phyloP scores from a whole-genome alignment of 257 asterid species.

The Scutellaria barbata region DNA sequence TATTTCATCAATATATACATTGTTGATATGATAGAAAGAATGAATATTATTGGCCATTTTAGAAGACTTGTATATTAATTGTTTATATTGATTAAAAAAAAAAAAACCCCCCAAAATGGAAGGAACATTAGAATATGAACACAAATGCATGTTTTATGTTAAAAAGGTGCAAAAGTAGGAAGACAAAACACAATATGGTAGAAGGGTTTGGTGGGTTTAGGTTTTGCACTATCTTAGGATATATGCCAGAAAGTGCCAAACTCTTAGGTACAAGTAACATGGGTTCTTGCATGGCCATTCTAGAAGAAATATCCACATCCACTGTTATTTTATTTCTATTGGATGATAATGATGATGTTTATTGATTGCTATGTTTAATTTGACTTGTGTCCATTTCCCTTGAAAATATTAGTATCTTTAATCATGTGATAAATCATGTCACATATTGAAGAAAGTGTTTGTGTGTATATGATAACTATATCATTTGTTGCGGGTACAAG shows the following conservation, averaged over 20 bases:
- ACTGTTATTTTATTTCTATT: conserved; percentile 21
- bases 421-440: no score
- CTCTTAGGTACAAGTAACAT: conserved; percentile 44
- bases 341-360: not conserved
- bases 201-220: conserved; percentile 32
- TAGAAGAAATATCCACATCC: conserved; percentile 41
- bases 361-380: not conserved
- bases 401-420: no score
- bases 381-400: not conserved
- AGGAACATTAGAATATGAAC: not conserved
- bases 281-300: conserved; percentile 44
- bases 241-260: conserved; percentile 31
- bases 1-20: no score
- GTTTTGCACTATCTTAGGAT: conserved; percentile 12
- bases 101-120: not conserved
- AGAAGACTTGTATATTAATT: no score
- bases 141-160: conserved; percentile 17
- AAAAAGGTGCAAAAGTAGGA: conserved; percentile 28
- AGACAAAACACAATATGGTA: conserved; percentile 20
- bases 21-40: no score
- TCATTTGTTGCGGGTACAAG: no score
- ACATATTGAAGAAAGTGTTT: no score
- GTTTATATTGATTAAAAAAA: not conserved
- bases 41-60: no score
- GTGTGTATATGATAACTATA: no score